phyloP scores from a whole-genome alignment of 2,329 filamentous ascomycete species.

The Cyclaneusma minus region DNA sequence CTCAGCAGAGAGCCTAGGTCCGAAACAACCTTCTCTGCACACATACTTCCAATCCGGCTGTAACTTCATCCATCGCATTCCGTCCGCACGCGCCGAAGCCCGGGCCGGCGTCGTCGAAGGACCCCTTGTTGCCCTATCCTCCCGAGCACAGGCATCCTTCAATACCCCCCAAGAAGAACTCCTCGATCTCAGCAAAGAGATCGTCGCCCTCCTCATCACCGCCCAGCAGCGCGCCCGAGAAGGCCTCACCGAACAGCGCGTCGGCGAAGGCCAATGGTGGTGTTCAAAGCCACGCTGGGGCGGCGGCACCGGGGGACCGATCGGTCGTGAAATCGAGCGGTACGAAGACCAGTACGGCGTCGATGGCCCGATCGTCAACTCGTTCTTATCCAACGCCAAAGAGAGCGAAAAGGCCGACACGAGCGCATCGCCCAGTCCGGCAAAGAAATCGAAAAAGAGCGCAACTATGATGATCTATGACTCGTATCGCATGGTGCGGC shows the following conservation, averaged over 20 bases:
- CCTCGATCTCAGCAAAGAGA: slow-evolving; percentile 44
- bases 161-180: slow-evolving; percentile 37
- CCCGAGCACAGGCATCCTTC: slow-evolving; percentile 39
- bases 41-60: slow-evolving; percentile 43
- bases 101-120: slow-evolving; percentile 44
- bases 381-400: too few relatives aligned
- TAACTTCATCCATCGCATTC: slow-evolving; percentile 43
- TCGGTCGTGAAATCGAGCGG: slow-evolving; percentile 37
- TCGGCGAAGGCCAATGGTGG: slow-evolving; percentile 48
- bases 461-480: slow-evolving; percentile 45
- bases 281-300: slow-evolving; percentile 44
- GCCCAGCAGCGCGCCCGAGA: slow-evolving; percentile 48
- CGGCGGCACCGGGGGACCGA: slow-evolving; percentile 44
- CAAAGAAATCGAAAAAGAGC: slow-evolving; percentile 25
- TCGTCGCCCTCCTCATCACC: slow-evolving; percentile 42
- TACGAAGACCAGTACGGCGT: slow-evolving; percentile 18
- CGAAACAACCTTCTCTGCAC: slow-evolving; percentile 2
- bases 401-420: slow-evolving; percentile 30
- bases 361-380: background rate
- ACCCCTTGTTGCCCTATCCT: slow-evolving; percentile 43
- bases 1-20: slow-evolving; percentile 15
- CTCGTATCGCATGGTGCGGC: slow-evolving; percentile 45
- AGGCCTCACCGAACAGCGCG: slow-evolving; percentile 35
- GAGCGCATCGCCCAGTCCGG: slow-evolving; percentile 5
- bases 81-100: slow-evolving; percentile 41